These are phyloP conservation scores for Phragmites australis DNA, from an alignment of 176 grass and related monocot species.

Conservation along the genomic window DNA sequence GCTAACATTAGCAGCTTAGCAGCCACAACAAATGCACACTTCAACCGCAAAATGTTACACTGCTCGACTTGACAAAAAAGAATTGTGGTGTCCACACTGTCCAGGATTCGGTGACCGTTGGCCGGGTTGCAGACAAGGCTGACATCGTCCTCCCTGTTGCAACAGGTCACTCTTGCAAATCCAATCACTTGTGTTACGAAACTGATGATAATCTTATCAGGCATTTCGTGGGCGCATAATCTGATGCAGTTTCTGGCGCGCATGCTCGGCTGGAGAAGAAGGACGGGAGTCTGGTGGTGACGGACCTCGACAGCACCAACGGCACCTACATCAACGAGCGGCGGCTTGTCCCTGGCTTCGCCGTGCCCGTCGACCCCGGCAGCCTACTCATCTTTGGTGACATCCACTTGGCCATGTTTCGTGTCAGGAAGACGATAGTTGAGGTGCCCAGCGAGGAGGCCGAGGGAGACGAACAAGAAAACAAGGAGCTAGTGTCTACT, in stretches of 20 bases:
- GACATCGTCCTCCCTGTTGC: conserved; percentile 80
- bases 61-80: neutral
- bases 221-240: neutral
- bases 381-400: conserved; percentile 71
- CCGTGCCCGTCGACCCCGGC: conserved; percentile 41
- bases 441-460: conserved; percentile 25
- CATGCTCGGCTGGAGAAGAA: conserved; percentile 79
- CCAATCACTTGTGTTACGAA: no score
- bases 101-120: conserved; percentile 61
- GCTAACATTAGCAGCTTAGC: neutral
- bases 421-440: conserved; percentile 43
- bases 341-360: conserved; percentile 53
- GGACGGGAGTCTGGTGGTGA: conserved; percentile 59
- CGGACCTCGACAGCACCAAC: conserved; percentile 86
- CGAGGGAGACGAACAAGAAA: conserved; percentile 5
- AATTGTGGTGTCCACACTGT: neutral
- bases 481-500: conserved; percentile 33
- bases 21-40: no score
- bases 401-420: conserved; percentile 71
- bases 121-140: conserved; percentile 59
- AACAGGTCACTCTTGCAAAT: conserved; percentile 44
- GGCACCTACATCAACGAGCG: conserved; percentile 80
- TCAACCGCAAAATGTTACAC: neutral
- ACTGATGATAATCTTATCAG: no score
- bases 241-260: conserved; percentile 55